phyloP scores from a whole-genome alignment of 208 protist genomes.

The Leishmania gerbilli region DNA sequence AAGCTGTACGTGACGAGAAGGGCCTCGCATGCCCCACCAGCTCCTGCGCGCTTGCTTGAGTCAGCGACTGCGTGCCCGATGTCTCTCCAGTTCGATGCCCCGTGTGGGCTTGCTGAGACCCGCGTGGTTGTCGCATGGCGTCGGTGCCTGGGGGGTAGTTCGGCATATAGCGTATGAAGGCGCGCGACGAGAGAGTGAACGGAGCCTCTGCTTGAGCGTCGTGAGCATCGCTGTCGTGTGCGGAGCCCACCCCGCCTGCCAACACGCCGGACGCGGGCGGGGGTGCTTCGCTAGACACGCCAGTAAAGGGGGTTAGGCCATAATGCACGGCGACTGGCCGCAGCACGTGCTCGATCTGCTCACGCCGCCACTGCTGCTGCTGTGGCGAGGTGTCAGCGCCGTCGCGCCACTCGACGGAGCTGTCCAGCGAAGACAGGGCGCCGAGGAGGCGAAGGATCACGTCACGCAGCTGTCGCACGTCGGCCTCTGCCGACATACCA shows the following conservation, averaged over 20 bases:
- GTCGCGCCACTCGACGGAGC: slow-evolving; percentile 8
- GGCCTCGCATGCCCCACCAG: slow-evolving; percentile 1
- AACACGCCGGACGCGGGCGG: background rate
- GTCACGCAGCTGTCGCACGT: slow-evolving; percentile 5
- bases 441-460: slow-evolving; percentile 14
- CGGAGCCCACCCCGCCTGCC: background rate
- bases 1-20: background rate
- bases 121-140: slow-evolving; percentile 29
- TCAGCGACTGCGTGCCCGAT: background rate
- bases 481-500: background rate
- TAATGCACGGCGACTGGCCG: background rate
- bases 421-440: slow-evolving; percentile 25
- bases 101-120: background rate
- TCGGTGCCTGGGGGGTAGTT: slow-evolving; percentile 70
- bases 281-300: background rate
- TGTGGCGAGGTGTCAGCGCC: slow-evolving; percentile 2
- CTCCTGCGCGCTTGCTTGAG: background rate
- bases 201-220: slow-evolving; percentile 2
- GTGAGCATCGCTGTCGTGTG: background rate
- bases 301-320: background rate
- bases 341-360: slow-evolving; percentile 21
- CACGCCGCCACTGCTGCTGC: slow-evolving; percentile 17
- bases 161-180: slow-evolving; percentile 40
- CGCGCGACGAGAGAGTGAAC: slow-evolving; percentile 44
- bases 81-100: background rate